Evolutionary conservation across 2,329 filamentous ascomycete species (phyloP).

Genomic region (Coniochaeta pulveracea): DNA sequence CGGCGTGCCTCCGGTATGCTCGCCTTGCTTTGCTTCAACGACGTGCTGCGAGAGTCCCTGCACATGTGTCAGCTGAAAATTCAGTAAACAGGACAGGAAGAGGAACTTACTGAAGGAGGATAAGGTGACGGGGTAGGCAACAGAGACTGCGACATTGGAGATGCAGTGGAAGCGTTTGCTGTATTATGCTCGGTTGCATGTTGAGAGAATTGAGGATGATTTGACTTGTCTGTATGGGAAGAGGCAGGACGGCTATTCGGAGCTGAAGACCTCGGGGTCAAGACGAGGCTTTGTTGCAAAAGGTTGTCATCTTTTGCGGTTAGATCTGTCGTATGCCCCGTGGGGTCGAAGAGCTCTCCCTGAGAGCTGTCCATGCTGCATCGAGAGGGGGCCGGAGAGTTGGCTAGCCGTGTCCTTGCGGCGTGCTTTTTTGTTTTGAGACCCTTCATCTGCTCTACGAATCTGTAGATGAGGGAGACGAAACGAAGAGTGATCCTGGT

Average conservation of each 20-base stretch:
- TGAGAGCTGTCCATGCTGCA: too few relatives aligned
- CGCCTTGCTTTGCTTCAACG: too few relatives aligned
- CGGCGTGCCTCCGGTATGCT: too few relatives aligned
- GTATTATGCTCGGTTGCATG: neutral
- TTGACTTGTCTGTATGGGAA: neutral
- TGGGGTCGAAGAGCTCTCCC: too few relatives aligned
- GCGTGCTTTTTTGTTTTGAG: too few relatives aligned
- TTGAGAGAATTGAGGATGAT: neutral
- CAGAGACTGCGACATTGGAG: neutral
- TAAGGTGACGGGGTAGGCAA: neutral
- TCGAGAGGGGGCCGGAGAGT: too few relatives aligned
- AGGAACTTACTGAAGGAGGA: conserved; percentile 1
- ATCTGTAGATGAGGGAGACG: neutral
- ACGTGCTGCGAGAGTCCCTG: neutral
- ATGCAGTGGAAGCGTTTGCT: neutral
- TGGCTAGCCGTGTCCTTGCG: too few relatives aligned
- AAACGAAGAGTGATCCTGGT: neutral
- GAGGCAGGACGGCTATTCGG: neutral
- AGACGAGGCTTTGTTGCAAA: too few relatives aligned
- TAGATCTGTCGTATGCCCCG: too few relatives aligned
- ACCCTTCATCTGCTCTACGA: too few relatives aligned
- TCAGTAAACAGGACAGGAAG: neutral
- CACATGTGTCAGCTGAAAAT: neutral
- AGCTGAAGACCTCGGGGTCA: too few relatives aligned
- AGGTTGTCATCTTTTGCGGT: too few relatives aligned